These are phyloP conservation scores for Trichodelitschia bisporula DNA, from an alignment of 495 filamentous ascomycete species.

Conservation along the genomic window DNA sequence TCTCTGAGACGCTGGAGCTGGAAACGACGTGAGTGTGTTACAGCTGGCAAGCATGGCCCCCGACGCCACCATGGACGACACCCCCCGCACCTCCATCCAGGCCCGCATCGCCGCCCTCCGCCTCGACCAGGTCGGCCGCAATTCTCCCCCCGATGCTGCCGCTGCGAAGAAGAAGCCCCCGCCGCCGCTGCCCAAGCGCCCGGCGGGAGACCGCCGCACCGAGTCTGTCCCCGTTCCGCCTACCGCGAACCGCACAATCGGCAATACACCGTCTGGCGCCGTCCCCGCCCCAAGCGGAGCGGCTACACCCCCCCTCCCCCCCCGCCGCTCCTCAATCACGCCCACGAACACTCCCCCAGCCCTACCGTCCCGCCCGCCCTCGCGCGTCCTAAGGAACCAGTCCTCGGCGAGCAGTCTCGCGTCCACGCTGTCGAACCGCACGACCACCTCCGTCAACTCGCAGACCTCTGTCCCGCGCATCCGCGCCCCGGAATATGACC, in stretches of 20 bases:
- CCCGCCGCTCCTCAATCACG: constrained; percentile 20
- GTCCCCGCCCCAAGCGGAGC: no score
- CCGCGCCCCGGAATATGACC: constrained; percentile 17
- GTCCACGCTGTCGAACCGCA: no score
- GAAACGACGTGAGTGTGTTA: no score
- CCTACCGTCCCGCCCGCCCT: no score
- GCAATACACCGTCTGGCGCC: constrained; percentile 23
- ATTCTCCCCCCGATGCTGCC: constrained; percentile 10
- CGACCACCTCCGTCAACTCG: no score
- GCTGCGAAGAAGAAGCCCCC: constrained; percentile 13
- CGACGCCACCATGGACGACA: no score
- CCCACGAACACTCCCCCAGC: constrained; percentile 8
- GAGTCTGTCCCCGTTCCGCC: constrained; percentile 25
- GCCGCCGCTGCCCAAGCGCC: constrained; percentile 12
- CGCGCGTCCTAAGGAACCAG: no score
- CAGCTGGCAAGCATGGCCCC: no score
- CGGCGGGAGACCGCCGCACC: constrained; percentile 13
- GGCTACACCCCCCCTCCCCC: constrained; percentile 21
- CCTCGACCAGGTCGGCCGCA: constrained; percentile 24
- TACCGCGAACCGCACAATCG: constrained; percentile 16
- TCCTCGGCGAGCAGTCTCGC: no score
- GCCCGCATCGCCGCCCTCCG: constrained; percentile 35
- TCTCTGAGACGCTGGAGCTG: no score
- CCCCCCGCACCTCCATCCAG: constrained; percentile 20
- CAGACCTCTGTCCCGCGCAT: constrained; percentile 2